These are phyloP conservation scores for Mycena vulgaris DNA, from an alignment of 768 basidiomycete species.

Conservation along the genomic window DNA sequence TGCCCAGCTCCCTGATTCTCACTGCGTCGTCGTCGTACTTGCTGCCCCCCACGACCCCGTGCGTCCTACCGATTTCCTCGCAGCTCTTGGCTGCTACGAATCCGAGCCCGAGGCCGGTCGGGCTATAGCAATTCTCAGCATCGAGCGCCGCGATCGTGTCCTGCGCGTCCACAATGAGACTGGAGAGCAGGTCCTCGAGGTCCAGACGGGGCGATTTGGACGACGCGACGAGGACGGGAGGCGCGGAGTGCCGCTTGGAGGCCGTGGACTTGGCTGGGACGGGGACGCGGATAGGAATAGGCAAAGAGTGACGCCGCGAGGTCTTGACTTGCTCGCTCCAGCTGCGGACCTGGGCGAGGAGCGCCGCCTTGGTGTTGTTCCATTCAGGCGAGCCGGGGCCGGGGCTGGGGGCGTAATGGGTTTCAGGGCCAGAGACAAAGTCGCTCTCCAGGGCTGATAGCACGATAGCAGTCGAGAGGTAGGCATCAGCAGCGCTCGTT, in stretches of 20 bases:
- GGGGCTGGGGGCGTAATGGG: not conserved
- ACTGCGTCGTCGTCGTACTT: not conserved
- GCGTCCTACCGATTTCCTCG: no score
- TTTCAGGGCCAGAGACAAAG: no score
- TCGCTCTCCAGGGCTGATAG: not conserved
- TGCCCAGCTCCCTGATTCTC: no score
- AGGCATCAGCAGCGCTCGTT: not conserved
- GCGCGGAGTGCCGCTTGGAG: constrained; percentile 20
- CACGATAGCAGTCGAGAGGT: not conserved
- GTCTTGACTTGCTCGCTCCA: constrained; percentile 13
- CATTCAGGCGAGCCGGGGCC: constrained; percentile 10
- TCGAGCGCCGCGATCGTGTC: constrained; percentile 15
- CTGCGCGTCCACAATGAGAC: not conserved
- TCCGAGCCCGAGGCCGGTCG: no score
- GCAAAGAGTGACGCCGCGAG: constrained; percentile 8
- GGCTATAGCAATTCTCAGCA: not conserved
- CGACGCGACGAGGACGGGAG: constrained; percentile 16
- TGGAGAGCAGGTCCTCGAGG: constrained; percentile 3
- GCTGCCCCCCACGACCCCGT: not conserved
- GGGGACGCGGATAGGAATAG: not conserved
- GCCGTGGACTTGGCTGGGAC: not conserved
- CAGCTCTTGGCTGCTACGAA: no score
- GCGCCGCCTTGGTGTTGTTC: constrained; percentile 1
- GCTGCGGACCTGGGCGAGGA: constrained; percentile 9
- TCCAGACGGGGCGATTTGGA: not conserved